A percentile compares a stretch with the other conserved stretches of the same genome.
These are phyloP conservation scores for Wallacemonas sp. DNA, from an alignment of 208 protist species.

Conservation along the genomic window DNA sequence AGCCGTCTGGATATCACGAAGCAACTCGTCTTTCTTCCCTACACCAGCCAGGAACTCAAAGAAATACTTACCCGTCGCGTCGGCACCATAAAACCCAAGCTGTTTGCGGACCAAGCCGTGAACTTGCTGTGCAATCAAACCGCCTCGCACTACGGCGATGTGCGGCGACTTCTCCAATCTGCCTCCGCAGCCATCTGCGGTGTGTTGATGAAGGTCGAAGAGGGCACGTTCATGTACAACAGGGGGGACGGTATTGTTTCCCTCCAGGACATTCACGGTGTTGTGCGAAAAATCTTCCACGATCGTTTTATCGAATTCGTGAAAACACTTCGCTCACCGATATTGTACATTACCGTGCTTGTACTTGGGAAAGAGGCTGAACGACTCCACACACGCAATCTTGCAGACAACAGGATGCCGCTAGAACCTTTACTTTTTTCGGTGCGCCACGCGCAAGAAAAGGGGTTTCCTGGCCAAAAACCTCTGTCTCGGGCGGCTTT, in stretches of 20 bases:
- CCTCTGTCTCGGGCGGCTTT: slow-evolving; percentile 32
- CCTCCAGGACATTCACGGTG: slow-evolving; percentile 68
- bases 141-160: slow-evolving; percentile 88
- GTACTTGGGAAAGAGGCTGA: slow-evolving; percentile 74
- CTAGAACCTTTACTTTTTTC: slow-evolving; percentile 51
- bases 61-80: slow-evolving; percentile 70
- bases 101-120: slow-evolving; percentile 81
- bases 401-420: slow-evolving; percentile 53
- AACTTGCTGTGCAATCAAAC: slow-evolving; percentile 85
- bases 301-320: slow-evolving; percentile 89
- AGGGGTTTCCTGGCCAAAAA: slow-evolving; percentile 3
- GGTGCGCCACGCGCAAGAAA: not conserved
- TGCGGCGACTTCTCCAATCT: slow-evolving; percentile 82
- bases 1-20: slow-evolving; percentile 83
- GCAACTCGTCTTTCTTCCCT: slow-evolving; percentile 82
- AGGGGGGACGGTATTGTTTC: slow-evolving; percentile 61
- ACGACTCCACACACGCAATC: slow-evolving; percentile 41
- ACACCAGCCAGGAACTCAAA: slow-evolving; percentile 71
- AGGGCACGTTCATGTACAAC: slow-evolving; percentile 33
- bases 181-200: slow-evolving; percentile 82
- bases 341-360: slow-evolving; percentile 69
- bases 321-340: slow-evolving; percentile 59
- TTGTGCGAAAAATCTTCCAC: slow-evolving; percentile 87
- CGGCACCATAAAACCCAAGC: slow-evolving; percentile 53
- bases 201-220: slow-evolving; percentile 77